Evolutionary conservation across 176 grass and related monocot species (phyloP).

Genomic region (Oryza longistaminata): DNA sequence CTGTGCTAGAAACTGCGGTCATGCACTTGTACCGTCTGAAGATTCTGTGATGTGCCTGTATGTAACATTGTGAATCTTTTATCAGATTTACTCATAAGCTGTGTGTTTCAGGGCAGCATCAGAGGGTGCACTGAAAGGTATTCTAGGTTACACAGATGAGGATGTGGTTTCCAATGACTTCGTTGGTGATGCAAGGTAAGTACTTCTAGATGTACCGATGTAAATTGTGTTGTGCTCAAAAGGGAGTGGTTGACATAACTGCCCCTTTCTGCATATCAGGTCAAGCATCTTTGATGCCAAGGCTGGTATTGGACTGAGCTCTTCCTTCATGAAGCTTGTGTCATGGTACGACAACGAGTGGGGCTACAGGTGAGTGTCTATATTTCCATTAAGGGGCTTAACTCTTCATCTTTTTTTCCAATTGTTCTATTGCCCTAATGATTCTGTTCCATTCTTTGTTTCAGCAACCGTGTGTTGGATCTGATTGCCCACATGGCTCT

Average conservation of each 20-base stretch:
- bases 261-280: conserved; percentile 43
- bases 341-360: conserved; percentile 99
- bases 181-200: conserved; percentile 83
- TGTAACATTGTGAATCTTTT: background rate
- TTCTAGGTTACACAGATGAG: conserved; percentile 96
- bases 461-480: conserved; percentile 90
- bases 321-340: conserved; percentile 95
- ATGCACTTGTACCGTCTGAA: background rate
- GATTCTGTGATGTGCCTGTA: background rate
- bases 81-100: background rate
- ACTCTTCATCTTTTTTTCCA: background rate
- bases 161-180: conserved; percentile 98
- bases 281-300: conserved; percentile 99
- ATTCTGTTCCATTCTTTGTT: conserved; percentile 14
- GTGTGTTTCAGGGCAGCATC: conserved; percentile 67
- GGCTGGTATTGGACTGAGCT: conserved; percentile 89
- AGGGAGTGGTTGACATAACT: background rate
- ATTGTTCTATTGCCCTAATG: background rate
- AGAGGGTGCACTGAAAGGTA: conserved; percentile 84
- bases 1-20: background rate
- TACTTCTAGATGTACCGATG: background rate
- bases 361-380: conserved; percentile 85
- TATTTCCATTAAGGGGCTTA: background rate
- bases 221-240: background rate
- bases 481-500: conserved; percentile 90